Evolutionary conservation across 345 rosid species (phyloP).

Genomic region (Syzygium oleosum): DNA sequence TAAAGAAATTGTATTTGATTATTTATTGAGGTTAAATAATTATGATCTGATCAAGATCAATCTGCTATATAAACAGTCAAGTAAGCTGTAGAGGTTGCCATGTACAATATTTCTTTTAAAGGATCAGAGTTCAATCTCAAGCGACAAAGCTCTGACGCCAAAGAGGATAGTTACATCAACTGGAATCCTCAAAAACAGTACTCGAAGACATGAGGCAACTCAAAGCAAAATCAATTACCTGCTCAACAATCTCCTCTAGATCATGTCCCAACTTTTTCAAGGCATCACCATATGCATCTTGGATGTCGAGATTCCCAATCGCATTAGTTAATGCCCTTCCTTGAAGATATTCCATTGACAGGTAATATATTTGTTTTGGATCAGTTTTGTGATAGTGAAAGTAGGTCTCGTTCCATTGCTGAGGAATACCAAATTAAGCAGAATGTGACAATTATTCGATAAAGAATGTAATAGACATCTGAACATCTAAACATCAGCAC

Average conservation of each 20-base stretch:
- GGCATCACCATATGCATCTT: conserved; percentile 77
- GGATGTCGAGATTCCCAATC: conserved; percentile 64
- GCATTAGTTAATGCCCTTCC: conserved; percentile 92
- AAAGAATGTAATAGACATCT: not conserved
- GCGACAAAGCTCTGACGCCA: not conserved
- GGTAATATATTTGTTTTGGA: conserved; percentile 92
- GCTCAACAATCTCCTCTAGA: conserved; percentile 82
- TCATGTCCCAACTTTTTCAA: conserved; percentile 65
- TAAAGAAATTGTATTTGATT: not conserved
- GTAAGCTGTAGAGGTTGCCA: not conserved
- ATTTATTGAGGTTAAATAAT: not conserved
- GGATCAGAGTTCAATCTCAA: not conserved
- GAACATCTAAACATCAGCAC: not conserved
- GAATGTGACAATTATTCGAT: not conserved
- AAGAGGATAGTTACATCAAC: not conserved
- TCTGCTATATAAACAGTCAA: not conserved
- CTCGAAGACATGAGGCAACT: not conserved
- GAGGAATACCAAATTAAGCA: conserved; percentile 10
- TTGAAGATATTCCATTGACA: conserved; percentile 98
- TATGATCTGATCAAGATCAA: not conserved
- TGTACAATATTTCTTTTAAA: not conserved
- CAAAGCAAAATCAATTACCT: conserved; percentile 31
- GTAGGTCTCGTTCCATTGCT: conserved; percentile 95
- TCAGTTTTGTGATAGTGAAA: conserved; percentile 64
- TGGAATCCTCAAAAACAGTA: not conserved